Base-by-base conservation (phyloP, 805 yeast species). In the Aciculoconidium aculeatum region DNA sequence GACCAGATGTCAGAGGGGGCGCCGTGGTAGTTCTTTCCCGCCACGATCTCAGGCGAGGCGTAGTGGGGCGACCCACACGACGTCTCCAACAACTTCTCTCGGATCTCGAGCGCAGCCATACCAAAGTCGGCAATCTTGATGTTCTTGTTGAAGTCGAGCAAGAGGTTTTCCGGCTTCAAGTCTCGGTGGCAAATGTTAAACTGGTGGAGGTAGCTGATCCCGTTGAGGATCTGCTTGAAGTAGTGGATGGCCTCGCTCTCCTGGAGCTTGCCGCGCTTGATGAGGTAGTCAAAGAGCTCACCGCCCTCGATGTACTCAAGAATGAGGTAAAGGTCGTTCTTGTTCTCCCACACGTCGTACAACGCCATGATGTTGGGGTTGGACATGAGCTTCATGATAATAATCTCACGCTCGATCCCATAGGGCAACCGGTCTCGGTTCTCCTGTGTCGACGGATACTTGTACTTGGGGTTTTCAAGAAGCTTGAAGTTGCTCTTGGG, bases 21-120 rank as follows among this genome's bases (percentile, higher is more conserved):
- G 9, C 98, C 98, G 51, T 92, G 97, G 54, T 92, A 92, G 36
- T 78, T 86, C 37, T 81, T 75, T 20, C 98, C 98, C 8, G 95
- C 83, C 7, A 92, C 96, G 42, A 92, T 90, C 55, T 92, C 98
- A 0, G 98, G 98, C 7, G 96, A 85, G 2, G 97, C 98, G 56
- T 92, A 92, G 55, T 92, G 98, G 6, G 98, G 98, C 11, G 96
- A 87, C 1, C 98, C 98, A 58, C 98, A 92, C 11, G 94, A 80
- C 4, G 98, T 92, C 54, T 90, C 96, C 34, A 92, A 65, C 48
- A 90, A 61, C 44, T 81, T 76, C 42, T 79, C 90, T 31, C 72
- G 73, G 17, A 85, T 74, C 54, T 92, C 97, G 25, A 92, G 63
- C 5, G 98, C 97, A 11, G 98, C 98, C 98, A 92, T 92, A 18